Evolutionary conservation across 306 rosid genomes (phyloP).

Genomic region (Dicorynia guianensis): DNA sequence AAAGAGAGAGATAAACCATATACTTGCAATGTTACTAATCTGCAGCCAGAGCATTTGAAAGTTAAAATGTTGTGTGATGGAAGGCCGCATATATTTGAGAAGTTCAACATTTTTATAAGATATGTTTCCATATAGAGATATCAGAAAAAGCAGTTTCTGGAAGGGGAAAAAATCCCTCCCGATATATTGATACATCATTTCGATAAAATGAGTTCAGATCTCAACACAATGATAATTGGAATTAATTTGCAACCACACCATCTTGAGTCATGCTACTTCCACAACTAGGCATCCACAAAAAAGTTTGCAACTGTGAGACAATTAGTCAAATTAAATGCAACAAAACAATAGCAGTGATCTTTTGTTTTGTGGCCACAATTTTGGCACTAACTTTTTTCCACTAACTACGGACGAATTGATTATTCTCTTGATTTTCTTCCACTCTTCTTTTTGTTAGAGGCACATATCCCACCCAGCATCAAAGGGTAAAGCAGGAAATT

Average conservation of each 20-base stretch:
- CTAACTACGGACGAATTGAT: not conserved
- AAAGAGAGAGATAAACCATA: conserved; percentile 90
- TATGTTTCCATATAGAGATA: not conserved
- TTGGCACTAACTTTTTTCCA: too few species aligned
- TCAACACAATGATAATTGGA: not conserved
- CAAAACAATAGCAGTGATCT: too few species aligned
- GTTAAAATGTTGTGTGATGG: conserved; percentile 4
- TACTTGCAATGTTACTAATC: conserved; percentile 92
- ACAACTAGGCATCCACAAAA: too few species aligned
- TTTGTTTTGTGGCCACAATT: too few species aligned
- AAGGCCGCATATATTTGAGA: conserved; percentile 6
- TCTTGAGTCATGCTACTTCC: too few species aligned
- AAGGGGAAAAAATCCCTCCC: not conserved
- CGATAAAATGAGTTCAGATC: too few species aligned
- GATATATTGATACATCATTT: not conserved
- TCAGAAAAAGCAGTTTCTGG: too few species aligned
- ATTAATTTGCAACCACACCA: not conserved
- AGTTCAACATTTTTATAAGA: not conserved
- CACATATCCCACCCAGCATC: not conserved
- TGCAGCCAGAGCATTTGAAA: conserved; percentile 50
- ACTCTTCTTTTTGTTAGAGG: not conserved
- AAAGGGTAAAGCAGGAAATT: not conserved
- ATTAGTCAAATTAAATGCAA: too few species aligned
- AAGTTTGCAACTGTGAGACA: too few species aligned
- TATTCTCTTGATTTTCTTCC: not conserved